Evolutionary conservation across 208 protist genomes (phyloP).

Genomic region (Trypanosoma theileri): DNA sequence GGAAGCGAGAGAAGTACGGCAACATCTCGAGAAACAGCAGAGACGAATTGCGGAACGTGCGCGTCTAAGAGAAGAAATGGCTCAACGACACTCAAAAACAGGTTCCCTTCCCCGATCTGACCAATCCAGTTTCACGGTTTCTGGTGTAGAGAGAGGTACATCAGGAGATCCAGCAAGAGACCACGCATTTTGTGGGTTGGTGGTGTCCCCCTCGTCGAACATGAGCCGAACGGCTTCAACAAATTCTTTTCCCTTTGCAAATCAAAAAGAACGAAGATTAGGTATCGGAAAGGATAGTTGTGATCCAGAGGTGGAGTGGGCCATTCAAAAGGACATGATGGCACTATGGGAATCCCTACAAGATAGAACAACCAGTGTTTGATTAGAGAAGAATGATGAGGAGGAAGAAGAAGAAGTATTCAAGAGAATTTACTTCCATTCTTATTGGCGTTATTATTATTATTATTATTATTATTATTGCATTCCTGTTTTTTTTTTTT

Average conservation of each 20-base stretch:
- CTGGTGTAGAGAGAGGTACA: background rate
- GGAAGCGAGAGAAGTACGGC: constrained; percentile 2
- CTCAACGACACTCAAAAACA: background rate
- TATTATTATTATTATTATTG: background rate
- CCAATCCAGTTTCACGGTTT: background rate
- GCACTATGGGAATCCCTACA: constrained; percentile 21
- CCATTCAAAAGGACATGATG: constrained; percentile 22
- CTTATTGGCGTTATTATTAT: background rate
- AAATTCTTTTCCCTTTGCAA: background rate
- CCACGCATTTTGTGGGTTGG: background rate
- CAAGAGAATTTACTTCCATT: background rate
- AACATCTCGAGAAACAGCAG: constrained; percentile 21
- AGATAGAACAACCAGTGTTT: background rate
- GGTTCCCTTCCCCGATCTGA: constrained; percentile 1
- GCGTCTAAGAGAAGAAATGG: constrained; percentile 6
- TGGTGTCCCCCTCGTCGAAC: background rate
- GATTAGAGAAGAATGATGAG: constrained; percentile 4
- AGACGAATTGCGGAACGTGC: constrained; percentile 11
- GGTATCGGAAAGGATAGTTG: background rate
- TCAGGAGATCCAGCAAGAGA: background rate
- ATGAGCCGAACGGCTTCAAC: background rate
- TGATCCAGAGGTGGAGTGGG: constrained; percentile 14
- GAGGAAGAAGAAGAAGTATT: background rate
- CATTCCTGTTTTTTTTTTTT: too few species aligned
- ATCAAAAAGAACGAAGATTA: constrained; percentile 1